Percentiles rank a stretch among this genome's conserved stretches.
phyloP scores from a whole-genome alignment of 2,329 filamentous ascomycete genomes.

The Curvularia sp. region DNA sequence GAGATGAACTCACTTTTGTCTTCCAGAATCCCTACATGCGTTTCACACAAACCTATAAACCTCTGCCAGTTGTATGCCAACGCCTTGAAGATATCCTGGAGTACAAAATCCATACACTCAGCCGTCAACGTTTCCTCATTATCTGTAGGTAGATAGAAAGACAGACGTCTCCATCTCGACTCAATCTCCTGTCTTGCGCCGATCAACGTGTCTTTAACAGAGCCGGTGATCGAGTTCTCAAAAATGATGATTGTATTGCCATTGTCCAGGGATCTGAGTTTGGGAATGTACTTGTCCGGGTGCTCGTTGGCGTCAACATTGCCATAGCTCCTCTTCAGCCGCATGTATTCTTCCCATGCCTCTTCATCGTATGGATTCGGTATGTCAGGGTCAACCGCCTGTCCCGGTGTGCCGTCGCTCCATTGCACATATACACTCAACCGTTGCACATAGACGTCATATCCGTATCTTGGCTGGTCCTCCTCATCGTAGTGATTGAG shows the following conservation, averaged over 20 bases:
- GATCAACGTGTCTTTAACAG: conserved; percentile 59
- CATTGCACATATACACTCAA: conserved; percentile 61
- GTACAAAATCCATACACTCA: conserved; percentile 60
- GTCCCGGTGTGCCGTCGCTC: conserved; percentile 52
- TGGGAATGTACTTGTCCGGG: conserved; percentile 51
- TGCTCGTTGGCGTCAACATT: conserved; percentile 39
- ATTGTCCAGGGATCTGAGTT: conserved; percentile 57
- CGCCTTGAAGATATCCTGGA: conserved; percentile 60
- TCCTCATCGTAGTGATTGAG: conserved; percentile 58
- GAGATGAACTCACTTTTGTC: conserved; percentile 33
- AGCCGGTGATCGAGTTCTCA: conserved; percentile 58
- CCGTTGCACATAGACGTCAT: conserved; percentile 60
- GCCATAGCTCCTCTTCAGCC: conserved; percentile 41
- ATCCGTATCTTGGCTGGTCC: conserved; percentile 56
- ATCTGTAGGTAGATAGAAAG: conserved; percentile 58
- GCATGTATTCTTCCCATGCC: conserved; percentile 45
- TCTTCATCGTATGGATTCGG: conserved; percentile 56
- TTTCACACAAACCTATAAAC: conserved; percentile 56
- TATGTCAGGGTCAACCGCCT: conserved; percentile 53
- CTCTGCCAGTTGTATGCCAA: conserved; percentile 56
- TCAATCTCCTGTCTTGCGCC: conserved; percentile 60
- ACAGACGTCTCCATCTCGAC: conserved; percentile 61
- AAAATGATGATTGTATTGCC: conserved; percentile 61
- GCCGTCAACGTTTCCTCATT: conserved; percentile 55
- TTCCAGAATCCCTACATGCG: conserved; percentile 58